Conservation (phyloP, 345 rosid species). For the Eucalyptus tenuipes region DNA sequence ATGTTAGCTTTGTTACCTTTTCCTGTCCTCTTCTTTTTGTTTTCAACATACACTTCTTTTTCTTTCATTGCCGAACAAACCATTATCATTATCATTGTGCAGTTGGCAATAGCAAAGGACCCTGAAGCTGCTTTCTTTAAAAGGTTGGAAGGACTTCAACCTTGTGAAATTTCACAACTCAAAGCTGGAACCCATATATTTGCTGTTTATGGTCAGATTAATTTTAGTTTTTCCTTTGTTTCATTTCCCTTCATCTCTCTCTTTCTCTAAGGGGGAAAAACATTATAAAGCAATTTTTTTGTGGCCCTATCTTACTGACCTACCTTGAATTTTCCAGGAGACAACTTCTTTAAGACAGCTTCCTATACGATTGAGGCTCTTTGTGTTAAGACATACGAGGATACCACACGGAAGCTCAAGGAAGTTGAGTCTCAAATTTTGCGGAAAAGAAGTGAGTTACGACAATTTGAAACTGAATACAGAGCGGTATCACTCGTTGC, state of each 20-base stretch:
- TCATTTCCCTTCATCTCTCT: not conserved
- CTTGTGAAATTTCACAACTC: slow-evolving; percentile 89
- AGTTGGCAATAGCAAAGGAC: slow-evolving; percentile 96
- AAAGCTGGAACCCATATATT: slow-evolving; percentile 98
- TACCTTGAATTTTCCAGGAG: slow-evolving; percentile 38
- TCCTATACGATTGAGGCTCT: slow-evolving; percentile 94
- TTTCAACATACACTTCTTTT: not conserved
- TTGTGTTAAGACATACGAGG: slow-evolving; percentile 75
- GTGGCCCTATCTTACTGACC: not conserved
- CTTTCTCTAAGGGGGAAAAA: not conserved
- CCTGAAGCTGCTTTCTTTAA: slow-evolving; percentile 98
- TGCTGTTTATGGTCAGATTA: slow-evolving; percentile 85
- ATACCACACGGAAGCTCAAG: slow-evolving; percentile 70
- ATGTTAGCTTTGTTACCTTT: not conserved
- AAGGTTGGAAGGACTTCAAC: slow-evolving; percentile 98
- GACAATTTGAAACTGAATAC: slow-evolving; percentile 94
- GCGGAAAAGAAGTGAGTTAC: slow-evolving; percentile 81
- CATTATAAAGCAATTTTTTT: not conserved
- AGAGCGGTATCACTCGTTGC: slow-evolving; percentile 41
- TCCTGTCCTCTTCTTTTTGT: not conserved
- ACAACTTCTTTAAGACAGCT: slow-evolving; percentile 95
- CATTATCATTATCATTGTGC: slow-evolving; percentile 2
- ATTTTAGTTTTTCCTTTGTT: not conserved
- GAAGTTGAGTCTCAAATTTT: slow-evolving; percentile 85
- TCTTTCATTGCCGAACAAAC: not conserved